Conservation (phyloP, 148 eudicot genomes). For the Rhododendron mucronatum region DNA sequence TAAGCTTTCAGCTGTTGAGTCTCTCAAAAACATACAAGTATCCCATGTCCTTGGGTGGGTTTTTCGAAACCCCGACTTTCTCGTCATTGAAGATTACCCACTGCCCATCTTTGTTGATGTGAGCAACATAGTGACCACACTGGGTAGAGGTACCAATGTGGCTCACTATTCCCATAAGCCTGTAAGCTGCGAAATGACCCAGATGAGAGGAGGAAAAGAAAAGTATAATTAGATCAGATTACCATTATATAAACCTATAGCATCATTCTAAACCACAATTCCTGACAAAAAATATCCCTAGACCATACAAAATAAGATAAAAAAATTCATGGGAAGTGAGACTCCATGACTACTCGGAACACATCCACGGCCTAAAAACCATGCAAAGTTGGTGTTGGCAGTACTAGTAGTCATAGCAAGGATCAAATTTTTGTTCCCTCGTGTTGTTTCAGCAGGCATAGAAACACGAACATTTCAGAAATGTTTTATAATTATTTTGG, state of each 20-base stretch:
- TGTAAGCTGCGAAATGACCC: conserved; percentile 49
- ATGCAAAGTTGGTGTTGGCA: background rate
- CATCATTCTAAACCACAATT: background rate
- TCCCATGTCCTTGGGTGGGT: conserved; percentile 96
- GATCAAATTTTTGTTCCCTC: background rate
- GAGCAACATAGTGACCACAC: conserved; percentile 97
- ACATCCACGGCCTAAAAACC: background rate
- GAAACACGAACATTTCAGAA: background rate
- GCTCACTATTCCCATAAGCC: conserved; percentile 79
- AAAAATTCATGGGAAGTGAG: background rate
- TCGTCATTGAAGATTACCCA: conserved; percentile 93
- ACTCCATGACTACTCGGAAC: background rate
- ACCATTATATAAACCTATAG: background rate
- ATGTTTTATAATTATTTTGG: background rate
- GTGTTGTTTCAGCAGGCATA: background rate
- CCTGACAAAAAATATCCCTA: no score
- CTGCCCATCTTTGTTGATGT: conserved; percentile 74
- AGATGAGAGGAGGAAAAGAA: background rate
- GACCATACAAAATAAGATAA: background rate
- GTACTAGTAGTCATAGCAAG: background rate
- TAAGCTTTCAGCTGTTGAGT: conserved; percentile 26
- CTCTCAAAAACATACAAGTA: conserved; percentile 89
- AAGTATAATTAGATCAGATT: background rate
- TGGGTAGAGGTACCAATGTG: conserved; percentile 99
- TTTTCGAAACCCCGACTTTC: conserved; percentile 81